Conservation (phyloP, 2,329 filamentous ascomycete species). For the Cordyceps farinosa region DNA sequence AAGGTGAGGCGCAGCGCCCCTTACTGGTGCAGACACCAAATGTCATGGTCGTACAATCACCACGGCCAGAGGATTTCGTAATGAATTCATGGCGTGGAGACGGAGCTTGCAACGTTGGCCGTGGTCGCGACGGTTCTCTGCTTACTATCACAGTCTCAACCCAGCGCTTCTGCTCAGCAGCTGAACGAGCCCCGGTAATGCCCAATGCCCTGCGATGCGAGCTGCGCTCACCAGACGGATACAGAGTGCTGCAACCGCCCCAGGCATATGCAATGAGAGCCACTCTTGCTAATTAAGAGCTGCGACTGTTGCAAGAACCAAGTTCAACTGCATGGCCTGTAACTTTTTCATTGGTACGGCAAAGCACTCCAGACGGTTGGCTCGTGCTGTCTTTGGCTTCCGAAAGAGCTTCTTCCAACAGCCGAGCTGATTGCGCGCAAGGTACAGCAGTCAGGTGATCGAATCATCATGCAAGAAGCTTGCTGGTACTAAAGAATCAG, state of each 20-base stretch:
- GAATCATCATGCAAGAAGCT: constrained; percentile 8
- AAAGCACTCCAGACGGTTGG: neutral
- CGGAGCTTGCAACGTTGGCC: neutral
- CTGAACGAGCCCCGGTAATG: neutral
- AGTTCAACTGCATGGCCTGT: neutral
- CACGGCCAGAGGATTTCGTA: neutral
- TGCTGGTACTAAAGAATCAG: neutral
- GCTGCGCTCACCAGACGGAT: neutral
- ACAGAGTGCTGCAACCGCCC: neutral
- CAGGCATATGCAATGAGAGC: neutral
- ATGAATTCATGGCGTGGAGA: neutral
- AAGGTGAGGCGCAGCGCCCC: constrained; percentile 16
- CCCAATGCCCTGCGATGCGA: neutral
- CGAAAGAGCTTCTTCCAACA: neutral
- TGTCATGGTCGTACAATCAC: neutral
- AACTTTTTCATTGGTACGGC: neutral
- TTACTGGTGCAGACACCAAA: constrained; percentile 5
- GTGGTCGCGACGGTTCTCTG: neutral
- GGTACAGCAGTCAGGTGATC: constrained; percentile 10
- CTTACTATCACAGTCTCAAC: neutral
- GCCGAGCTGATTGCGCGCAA: neutral
- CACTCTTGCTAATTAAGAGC: neutral
- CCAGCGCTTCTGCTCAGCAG: neutral
- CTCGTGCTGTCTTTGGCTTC: neutral
- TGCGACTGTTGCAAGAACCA: neutral